phyloP scores from a whole-genome alignment of 1,284 basidiomycete genomes.

The Inonotus obliquus region DNA sequence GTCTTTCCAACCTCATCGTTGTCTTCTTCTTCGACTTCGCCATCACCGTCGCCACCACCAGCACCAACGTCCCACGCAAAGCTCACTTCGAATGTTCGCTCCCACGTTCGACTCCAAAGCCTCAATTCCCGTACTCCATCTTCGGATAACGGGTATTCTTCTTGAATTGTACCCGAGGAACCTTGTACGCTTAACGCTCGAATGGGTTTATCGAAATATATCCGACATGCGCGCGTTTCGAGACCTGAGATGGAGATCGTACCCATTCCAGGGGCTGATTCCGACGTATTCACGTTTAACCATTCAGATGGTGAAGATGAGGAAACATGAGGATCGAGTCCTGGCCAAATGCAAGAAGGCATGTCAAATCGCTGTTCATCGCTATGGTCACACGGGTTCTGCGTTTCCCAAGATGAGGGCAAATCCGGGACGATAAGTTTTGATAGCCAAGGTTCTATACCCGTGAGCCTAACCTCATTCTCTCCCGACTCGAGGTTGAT shows the following conservation, averaged over 20 bases:
- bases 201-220: constrained; percentile 51
- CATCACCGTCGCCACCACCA: not conserved
- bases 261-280: constrained; percentile 38
- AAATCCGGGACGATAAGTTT: constrained; percentile 42
- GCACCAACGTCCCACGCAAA: constrained; percentile 35
- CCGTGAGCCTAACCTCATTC: constrained; percentile 41
- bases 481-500: constrained; percentile 38
- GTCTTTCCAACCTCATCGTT: constrained; percentile 19
- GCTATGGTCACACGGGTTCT: constrained; percentile 21
- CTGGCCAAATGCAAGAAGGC: constrained; percentile 35
- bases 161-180: constrained; percentile 34
- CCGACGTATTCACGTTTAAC: constrained; percentile 28
- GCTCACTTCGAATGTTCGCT: constrained; percentile 51
- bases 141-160: constrained; percentile 38
- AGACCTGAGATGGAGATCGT: constrained; percentile 42
- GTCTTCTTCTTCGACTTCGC: too few relatives aligned
- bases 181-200: constrained; percentile 34
- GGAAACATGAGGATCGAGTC: constrained; percentile 22
- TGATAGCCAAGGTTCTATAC: constrained; percentile 41
- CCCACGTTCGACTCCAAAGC: constrained; percentile 72
- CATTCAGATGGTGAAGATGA: constrained; percentile 21
- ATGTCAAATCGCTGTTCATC: constrained; percentile 19
- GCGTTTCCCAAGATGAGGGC: constrained; percentile 43
- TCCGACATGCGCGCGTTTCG: constrained; percentile 60
- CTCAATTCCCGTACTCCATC: constrained; percentile 42